Conservation (phyloP, 176 grass and related monocot genomes). For the Oryza glaberrima region DNA sequence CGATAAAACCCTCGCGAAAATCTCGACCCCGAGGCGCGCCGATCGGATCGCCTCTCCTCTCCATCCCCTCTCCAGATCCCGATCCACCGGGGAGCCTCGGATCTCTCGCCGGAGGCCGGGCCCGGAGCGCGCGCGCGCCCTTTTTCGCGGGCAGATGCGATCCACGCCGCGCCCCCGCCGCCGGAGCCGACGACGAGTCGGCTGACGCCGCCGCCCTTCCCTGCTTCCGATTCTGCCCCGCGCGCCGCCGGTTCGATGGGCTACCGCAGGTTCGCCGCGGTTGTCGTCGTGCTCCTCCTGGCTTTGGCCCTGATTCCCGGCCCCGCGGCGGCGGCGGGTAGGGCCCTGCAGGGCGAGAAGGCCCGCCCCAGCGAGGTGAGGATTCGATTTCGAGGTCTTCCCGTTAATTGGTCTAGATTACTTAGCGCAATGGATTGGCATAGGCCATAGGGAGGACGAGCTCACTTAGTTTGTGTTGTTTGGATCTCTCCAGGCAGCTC, state of each 20-base stretch:
- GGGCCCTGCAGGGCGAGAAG: constrained; percentile 44
- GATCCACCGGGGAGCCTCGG: constrained; percentile 10
- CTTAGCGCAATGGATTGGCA: neutral
- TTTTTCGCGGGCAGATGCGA: constrained; percentile 20
- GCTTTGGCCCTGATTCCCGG: constrained; percentile 24
- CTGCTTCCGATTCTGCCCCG: neutral
- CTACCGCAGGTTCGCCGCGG: constrained; percentile 14
- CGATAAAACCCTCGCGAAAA: neutral
- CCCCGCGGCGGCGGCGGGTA: constrained; percentile 19
- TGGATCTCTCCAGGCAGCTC: constrained; percentile 38
- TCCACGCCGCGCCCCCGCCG: neutral
- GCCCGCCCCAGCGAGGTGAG: constrained; percentile 46
- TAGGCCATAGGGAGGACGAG: neutral
- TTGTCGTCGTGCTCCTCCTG: constrained; percentile 34
- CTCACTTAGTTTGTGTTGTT: neutral
- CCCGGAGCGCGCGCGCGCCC: too few species aligned
- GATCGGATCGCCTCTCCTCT: neutral
- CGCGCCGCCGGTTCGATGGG: constrained; percentile 29
- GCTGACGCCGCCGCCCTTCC: constrained; percentile 13
- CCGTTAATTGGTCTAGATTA: neutral
- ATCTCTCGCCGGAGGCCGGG: constrained; percentile 1
- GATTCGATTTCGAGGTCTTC: neutral
- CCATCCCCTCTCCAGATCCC: constrained; percentile 29
- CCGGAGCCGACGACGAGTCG: constrained; percentile 29
- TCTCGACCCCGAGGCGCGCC: constrained; percentile 17